These are phyloP conservation scores for Silene conica DNA, from an alignment of 148 eudicot species.

Conservation along the genomic window DNA sequence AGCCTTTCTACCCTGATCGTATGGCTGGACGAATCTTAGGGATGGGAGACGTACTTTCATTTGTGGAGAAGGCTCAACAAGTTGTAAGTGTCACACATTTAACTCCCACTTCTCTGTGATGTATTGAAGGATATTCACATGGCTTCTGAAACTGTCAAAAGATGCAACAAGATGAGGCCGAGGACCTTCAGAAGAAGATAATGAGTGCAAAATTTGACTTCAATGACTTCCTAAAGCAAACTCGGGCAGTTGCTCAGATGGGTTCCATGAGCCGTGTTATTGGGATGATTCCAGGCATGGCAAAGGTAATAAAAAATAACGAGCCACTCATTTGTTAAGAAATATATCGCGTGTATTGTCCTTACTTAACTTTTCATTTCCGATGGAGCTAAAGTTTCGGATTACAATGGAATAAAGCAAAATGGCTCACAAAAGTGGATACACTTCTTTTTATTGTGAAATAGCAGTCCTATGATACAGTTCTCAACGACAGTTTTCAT, in stretches of 20 bases:
- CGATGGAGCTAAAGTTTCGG: no score
- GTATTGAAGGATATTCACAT: conserved; percentile 14
- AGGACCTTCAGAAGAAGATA: conserved; percentile 91
- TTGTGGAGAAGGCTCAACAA: conserved; percentile 98
- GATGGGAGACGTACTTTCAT: conserved; percentile 98
- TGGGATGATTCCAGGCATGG: conserved; percentile 99
- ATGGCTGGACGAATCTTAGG: conserved; percentile 99
- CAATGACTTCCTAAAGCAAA: conserved; percentile 95
- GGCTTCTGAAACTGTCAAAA: conserved; percentile 23
- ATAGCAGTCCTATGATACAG: no score
- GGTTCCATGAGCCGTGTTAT: conserved; percentile 96
- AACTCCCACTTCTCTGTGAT: not conserved
- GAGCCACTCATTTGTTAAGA: not conserved
- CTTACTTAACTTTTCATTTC: not conserved
- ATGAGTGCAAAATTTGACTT: conserved; percentile 95
- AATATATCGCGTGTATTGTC: conserved; percentile 1
- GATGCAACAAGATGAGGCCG: conserved; percentile 98
- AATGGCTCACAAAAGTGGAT: no score
- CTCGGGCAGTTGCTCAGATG: conserved; percentile 94
- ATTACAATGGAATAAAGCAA: no score
- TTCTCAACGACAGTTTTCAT: no score
- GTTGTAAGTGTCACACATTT: conserved; percentile 55
- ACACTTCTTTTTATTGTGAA: no score
- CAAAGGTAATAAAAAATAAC: conserved; percentile 51
- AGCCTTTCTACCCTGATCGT: conserved; percentile 97